phyloP scores from a whole-genome alignment of 2,329 filamentous ascomycete genomes.

The Teratosphaeria zuluensis region DNA sequence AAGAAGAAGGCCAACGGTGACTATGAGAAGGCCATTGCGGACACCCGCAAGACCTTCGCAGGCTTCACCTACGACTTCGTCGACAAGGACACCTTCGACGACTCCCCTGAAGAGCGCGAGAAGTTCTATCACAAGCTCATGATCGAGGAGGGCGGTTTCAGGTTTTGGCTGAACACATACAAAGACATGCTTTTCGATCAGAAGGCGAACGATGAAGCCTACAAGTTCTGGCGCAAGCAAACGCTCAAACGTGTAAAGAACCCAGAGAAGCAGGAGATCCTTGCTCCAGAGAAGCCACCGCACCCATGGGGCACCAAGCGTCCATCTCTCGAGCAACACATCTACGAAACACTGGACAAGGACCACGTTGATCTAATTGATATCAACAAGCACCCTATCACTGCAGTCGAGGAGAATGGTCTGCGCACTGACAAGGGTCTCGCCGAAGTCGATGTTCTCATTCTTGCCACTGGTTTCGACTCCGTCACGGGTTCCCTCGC shows the following conservation, averaged over 20 bases:
- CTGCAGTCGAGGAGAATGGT: slow-evolving; percentile 29
- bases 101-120: slow-evolving; percentile 40
- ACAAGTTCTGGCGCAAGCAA: slow-evolving; percentile 29
- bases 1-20: slow-evolving; percentile 36
- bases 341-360: slow-evolving; percentile 34
- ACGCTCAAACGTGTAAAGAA: slow-evolving; percentile 41
- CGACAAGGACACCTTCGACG: slow-evolving; percentile 37
- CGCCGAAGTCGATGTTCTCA: slow-evolving; percentile 35
- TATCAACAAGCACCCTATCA: slow-evolving; percentile 31
- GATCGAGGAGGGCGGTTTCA: slow-evolving; percentile 31
- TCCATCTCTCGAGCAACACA: slow-evolving; percentile 35
- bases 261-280: slow-evolving; percentile 38
- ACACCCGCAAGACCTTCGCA: slow-evolving; percentile 32
- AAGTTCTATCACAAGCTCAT: slow-evolving; percentile 26
- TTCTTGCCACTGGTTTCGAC: slow-evolving; percentile 38
- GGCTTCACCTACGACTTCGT: slow-evolving; percentile 51
- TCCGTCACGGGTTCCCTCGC: slow-evolving; percentile 26
- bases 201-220: slow-evolving; percentile 30
- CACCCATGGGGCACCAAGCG: slow-evolving; percentile 42
- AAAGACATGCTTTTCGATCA: slow-evolving; percentile 27
- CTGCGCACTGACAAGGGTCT: slow-evolving; percentile 32
- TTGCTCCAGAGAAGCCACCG: slow-evolving; percentile 44
- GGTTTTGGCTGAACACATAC: slow-evolving; percentile 30
- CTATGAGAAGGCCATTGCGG: slow-evolving; percentile 24
- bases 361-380: slow-evolving; percentile 33